These are phyloP conservation scores for Thermothielavioides terrestris DNA, from an alignment of 495 filamentous ascomycete genomes.

Conservation along the genomic window DNA sequence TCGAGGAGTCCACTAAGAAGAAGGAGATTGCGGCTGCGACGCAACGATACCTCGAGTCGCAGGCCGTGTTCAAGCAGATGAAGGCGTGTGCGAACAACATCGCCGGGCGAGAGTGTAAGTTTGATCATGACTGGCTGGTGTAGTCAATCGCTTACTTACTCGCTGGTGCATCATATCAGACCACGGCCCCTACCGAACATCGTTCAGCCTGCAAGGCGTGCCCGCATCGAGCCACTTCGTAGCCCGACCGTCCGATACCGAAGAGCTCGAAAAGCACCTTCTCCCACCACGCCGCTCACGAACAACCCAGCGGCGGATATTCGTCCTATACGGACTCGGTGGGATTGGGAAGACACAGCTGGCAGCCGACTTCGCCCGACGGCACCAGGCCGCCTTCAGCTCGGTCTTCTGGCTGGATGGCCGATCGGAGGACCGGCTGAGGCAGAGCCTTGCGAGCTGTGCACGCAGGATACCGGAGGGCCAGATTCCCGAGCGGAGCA, in stretches of 20 bases:
- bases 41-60: conserved; percentile 28
- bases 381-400: conserved; percentile 12
- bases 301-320: conserved; percentile 6
- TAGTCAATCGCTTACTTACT: conserved; percentile 6
- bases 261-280: conserved; percentile 11
- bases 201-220: conserved; percentile 10
- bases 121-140: conserved; percentile 2
- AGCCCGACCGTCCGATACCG: conserved; percentile 6
- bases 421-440: conserved; percentile 26
- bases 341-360: conserved; percentile 23
- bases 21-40: conserved; percentile 34
- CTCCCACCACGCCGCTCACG: conserved; percentile 4
- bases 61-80: conserved; percentile 33
- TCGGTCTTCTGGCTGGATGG: conserved; percentile 26
- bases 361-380: conserved; percentile 15
- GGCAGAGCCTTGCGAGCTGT: conserved; percentile 23
- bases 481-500: conserved; percentile 16
- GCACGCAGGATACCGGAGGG: conserved; percentile 20
- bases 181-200: conserved; percentile 10
- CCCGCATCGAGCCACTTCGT: conserved; percentile 12
- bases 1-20: conserved; percentile 33
- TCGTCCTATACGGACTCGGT: conserved; percentile 22
- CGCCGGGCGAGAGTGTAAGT: conserved; percentile 1
- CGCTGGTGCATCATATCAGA: conserved; percentile 3
- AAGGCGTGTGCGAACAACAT: conserved; percentile 20